Base-by-base conservation (phyloP, 345 rosid species). In the Anastatica hierochuntica region DNA sequence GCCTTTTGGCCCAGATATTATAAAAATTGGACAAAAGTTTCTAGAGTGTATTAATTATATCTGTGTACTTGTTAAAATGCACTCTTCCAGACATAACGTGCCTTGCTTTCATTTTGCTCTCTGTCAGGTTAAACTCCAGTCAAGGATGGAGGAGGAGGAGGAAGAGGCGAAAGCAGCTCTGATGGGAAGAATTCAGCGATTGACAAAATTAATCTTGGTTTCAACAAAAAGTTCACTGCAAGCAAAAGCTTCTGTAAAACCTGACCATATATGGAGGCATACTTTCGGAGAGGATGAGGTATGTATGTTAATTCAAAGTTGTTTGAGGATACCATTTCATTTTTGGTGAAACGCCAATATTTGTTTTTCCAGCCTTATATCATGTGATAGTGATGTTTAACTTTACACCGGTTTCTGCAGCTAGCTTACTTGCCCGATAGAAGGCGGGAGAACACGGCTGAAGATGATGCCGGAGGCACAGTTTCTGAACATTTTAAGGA, bases 81-180 rank as follows among this genome's bases (percentile, higher is more conserved):
- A 13, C 41, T 52, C 59, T 55, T 27, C 55, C 33, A 38, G n/a
- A 45, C 10, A 39, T 47, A 51, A 34, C 34, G 6, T 31, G 40
- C 14, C 30, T 45, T 37, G 30, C 19, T 45, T 53, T 38, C 19
- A 53, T 39, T 30, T 60, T 16, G 43, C 53, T 14, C 47, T 37
- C 27, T 36, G 85, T 64, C 95, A 94, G 77, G 95, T 85, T 74
- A 94, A 94, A 77, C 82, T 83, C 85, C 99, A 83, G 51, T 80
- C 94, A 29, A 79, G 97, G 71, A 65, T 94, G 73, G 99, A 94
- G 70, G 99, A 94, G 49, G 99, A 94, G 49, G 99, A 94, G 66
- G 99, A 94, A 63, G 99, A 94, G 73, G 99, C 97, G 63, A 94
- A 94, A 74, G 95, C 89, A 61, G 99, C 99, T 67, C 81, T 94